Conservation (phyloP, 768 basidiomycete species). For the Melanogaster broomeanus region DNA sequence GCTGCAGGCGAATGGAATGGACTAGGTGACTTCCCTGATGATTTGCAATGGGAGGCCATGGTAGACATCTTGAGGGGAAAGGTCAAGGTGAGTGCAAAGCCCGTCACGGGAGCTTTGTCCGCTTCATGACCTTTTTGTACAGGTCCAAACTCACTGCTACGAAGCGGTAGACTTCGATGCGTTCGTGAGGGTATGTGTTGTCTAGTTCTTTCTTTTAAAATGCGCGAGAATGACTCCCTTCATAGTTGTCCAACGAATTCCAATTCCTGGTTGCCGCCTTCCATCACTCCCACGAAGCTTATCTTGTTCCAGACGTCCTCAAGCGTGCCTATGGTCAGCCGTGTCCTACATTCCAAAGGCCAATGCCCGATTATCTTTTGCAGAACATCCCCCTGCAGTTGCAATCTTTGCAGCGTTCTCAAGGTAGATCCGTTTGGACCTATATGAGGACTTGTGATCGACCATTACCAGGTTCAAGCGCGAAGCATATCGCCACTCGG, state of each 20-base stretch:
- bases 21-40: conserved; percentile 61
- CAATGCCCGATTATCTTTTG: background rate
- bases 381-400: conserved; percentile 59
- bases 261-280: conserved; percentile 73
- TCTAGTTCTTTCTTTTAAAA: background rate
- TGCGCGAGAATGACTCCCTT: background rate
- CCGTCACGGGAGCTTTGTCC: background rate
- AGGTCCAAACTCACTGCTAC: conserved; percentile 54
- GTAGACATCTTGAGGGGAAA: conserved; percentile 72
- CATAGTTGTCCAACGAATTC: conserved; percentile 77
- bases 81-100: conserved; percentile 54
- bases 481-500: conserved; percentile 56
- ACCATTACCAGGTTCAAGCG: conserved; percentile 48
- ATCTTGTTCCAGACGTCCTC: conserved; percentile 75
- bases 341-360: background rate
- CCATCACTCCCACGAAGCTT: conserved; percentile 81
- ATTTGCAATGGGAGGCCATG: conserved; percentile 68
- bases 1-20: conserved; percentile 45
- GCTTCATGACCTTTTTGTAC: background rate
- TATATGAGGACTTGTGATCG: background rate
- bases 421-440: conserved; percentile 28
- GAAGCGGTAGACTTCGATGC: conserved; percentile 70
- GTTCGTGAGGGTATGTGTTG: conserved; percentile 55
- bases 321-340: conserved; percentile 63
- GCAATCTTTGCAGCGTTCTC: conserved; percentile 68